Evolutionary conservation across 2,329 filamentous ascomycete genomes (phyloP), one percentile per base, ranked within the genome.

Genomic region (Hypoxylon sp.): DNA sequence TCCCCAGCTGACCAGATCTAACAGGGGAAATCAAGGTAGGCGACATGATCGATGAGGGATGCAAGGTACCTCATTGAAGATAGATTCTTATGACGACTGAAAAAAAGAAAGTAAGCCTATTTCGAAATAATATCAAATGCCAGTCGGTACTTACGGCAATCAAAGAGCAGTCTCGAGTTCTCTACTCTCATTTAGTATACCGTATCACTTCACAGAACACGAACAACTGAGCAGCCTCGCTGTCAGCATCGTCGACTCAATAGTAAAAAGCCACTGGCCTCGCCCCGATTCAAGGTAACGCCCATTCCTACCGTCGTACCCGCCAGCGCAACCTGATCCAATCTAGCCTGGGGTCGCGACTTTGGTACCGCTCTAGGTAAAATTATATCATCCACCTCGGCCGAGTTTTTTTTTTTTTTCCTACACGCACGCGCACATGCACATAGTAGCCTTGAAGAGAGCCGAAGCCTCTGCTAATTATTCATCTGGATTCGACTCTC

Each of bases 331-430:
- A 53, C 48, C 2, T 49, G 31, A 40, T 35, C 33, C 56, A 35
- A 40, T 44, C 48, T 31, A 25, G 25, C 25, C 48, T 37, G 27
- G 27, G 37, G 33, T 20, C 57, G 42, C 35, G 6, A 14, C 33
- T 54, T 51, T 42, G 22, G 17, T 22, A 25, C 13, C 31, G 44
- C 17, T 27, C 37, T 46, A 27, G 40, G 48, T 51, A 61, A 48
- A 17, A 61, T 61, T 54, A 51, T 46, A 54, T 46, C 58, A 33
- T 46, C 33, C 27, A 27, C 33, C 6, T 59, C 44, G 31, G 44
- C 25, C 57, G 35, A 61, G 35, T 11, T 30, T 42, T 27, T 30
- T 27, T n/a, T n/a, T n/a, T n/a, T n/a, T n/a, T n/a, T n/a, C n/a
- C 2, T 11, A 10, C 25, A 10, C n/a, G 2, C n/a, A n/a, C 30